These are phyloP conservation scores for Mycosphaerelloides madeirae DNA, from an alignment of 2,329 filamentous ascomycete species.

Conservation along the genomic window DNA sequence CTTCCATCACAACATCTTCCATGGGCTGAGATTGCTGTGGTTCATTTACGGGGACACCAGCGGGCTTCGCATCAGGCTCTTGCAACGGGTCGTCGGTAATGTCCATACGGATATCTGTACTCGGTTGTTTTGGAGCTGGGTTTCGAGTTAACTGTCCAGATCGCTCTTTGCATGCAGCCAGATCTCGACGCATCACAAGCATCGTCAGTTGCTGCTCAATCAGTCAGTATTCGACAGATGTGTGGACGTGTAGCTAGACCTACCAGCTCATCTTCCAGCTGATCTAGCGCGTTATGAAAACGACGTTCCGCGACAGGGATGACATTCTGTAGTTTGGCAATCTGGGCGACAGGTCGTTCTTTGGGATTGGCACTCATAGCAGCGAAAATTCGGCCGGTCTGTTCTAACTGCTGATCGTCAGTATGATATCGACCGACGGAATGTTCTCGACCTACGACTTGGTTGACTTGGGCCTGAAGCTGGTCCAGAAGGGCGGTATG, in stretches of 20 bases:
- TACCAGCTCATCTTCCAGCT: constrained; percentile 46
- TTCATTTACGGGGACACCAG: not conserved
- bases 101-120: too few relatives aligned
- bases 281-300: constrained; percentile 50
- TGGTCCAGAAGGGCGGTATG: constrained; percentile 36
- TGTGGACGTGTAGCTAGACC: constrained; percentile 5
- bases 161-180: constrained; percentile 29
- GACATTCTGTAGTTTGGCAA: constrained; percentile 32
- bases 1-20: constrained; percentile 10
- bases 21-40: not conserved
- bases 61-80: not conserved
- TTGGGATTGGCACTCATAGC: constrained; percentile 34
- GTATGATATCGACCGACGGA: not conserved
- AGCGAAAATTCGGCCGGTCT: constrained; percentile 43
- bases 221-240: constrained; percentile 1
- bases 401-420: constrained; percentile 34
- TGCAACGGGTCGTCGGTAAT: too few relatives aligned
- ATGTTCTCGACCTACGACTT: constrained; percentile 36
- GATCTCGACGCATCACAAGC: constrained; percentile 32
- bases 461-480: constrained; percentile 45
- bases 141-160: constrained; percentile 3
- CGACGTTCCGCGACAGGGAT: constrained; percentile 39
- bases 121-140: not conserved
- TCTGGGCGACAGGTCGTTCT: constrained; percentile 26
- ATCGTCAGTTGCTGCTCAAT: constrained; percentile 27